Conservation (phyloP, 305 asterid genomes). For the Solanum hybrid region DNA sequence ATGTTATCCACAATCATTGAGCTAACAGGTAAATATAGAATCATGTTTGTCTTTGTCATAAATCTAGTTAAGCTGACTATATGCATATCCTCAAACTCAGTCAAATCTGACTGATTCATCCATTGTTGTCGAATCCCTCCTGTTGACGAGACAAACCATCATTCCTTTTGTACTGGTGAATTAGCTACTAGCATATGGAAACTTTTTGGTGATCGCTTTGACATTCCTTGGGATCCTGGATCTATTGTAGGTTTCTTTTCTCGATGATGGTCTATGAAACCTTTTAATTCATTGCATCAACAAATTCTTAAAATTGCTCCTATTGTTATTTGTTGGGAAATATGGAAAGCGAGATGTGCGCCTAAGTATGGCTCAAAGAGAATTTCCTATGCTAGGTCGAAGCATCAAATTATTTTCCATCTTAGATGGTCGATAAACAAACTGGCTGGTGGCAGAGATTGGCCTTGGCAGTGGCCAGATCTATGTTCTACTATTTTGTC, state of each 20-base stretch:
- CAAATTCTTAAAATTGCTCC: not conserved
- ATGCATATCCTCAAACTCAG: not conserved
- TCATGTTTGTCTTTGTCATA: not conserved
- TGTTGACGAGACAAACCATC: not conserved
- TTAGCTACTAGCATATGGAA: not conserved
- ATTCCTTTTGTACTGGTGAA: not conserved
- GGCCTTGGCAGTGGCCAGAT: not conserved
- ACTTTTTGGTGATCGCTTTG: not conserved
- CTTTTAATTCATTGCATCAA: not conserved
- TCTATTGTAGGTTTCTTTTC: not conserved
- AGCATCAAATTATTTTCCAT: not conserved
- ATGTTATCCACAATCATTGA: not conserved
- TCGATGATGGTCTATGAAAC: not conserved
- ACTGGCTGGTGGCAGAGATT: not conserved
- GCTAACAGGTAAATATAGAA: not conserved
- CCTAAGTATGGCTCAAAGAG: not conserved
- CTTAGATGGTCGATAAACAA: not conserved
- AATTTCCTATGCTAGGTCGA: not conserved
- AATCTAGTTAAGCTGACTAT: not conserved
- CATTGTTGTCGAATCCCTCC: not conserved
- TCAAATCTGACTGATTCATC: not conserved
- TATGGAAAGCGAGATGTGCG: not conserved
- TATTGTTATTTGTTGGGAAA: not conserved
- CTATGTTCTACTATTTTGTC: not conserved
- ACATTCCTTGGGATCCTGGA: not conserved